Conservation (phyloP, 140 eudicot genomes). For the Flaveria floridana region DNA sequence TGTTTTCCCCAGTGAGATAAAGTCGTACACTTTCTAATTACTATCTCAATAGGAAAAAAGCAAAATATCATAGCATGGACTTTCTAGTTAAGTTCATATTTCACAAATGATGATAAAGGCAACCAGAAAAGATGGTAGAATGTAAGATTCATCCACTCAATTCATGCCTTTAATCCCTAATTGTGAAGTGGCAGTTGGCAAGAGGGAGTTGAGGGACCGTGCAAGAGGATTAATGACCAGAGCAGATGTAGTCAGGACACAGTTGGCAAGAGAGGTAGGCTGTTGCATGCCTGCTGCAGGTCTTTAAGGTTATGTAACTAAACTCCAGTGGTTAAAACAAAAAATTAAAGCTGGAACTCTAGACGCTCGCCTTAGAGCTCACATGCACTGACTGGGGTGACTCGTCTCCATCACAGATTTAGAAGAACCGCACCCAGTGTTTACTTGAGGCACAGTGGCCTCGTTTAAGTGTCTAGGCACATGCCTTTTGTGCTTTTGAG, state of each 20-base stretch:
- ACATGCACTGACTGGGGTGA: background rate
- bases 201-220: conserved; percentile 8
- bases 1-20: background rate
- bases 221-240: background rate
- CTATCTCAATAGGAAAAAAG: background rate
- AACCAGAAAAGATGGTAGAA: background rate
- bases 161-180: conserved; percentile 5
- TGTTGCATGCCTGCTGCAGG: background rate
- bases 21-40: background rate
- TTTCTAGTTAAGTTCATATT: background rate
- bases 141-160: background rate
- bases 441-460: background rate
- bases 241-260: background rate
- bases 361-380: background rate
- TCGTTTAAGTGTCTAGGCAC: background rate
- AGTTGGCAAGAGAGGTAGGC: background rate
- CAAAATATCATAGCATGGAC: background rate
- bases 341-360: background rate
- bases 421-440: background rate
- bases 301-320: background rate
- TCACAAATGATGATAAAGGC: background rate
- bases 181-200: background rate
- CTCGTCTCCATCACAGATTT: background rate
- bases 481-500: background rate
- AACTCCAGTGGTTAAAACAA: background rate